Conservation (phyloP, 2,329 filamentous ascomycete genomes). For the Colletotrichum sp. region DNA sequence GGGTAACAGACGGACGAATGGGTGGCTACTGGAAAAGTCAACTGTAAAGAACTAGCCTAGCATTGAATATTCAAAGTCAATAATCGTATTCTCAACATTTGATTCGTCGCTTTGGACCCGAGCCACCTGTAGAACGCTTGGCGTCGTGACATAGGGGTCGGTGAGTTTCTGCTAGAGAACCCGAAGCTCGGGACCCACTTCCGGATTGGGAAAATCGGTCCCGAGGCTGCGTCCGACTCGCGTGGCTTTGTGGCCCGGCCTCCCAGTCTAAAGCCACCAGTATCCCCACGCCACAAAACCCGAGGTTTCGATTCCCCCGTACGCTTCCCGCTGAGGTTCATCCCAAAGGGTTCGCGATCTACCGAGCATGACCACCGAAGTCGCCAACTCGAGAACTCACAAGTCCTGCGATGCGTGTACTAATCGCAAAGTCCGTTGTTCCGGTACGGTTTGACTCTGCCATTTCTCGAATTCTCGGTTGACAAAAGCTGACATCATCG, state of each 20-base stretch:
- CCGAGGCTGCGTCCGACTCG: neutral
- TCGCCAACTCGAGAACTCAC: constrained; percentile 8
- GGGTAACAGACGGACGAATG: neutral
- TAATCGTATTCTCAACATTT: neutral
- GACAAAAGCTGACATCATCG: neutral
- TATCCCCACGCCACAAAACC: neutral
- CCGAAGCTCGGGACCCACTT: neutral
- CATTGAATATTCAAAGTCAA: neutral
- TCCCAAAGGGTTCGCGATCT: neutral
- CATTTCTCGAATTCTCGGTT: neutral
- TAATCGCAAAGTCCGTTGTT: constrained; percentile 43
- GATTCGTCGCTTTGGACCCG: neutral
- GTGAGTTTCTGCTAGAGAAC: neutral
- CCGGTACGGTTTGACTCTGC: constrained; percentile 27
- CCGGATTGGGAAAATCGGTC: neutral
- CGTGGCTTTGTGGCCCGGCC: neutral
- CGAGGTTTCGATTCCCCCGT: neutral
- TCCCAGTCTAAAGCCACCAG: neutral
- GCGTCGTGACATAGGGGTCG: neutral
- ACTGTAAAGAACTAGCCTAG: neutral
- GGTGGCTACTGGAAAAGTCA: neutral
- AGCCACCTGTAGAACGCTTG: neutral
- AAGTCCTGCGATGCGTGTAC: constrained; percentile 44
- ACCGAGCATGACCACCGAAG: neutral
- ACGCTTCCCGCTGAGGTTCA: neutral